These are phyloP conservation scores for Rutstroemia sp. DNA, from an alignment of 2,329 filamentous ascomycete species.

Conservation along the genomic window DNA sequence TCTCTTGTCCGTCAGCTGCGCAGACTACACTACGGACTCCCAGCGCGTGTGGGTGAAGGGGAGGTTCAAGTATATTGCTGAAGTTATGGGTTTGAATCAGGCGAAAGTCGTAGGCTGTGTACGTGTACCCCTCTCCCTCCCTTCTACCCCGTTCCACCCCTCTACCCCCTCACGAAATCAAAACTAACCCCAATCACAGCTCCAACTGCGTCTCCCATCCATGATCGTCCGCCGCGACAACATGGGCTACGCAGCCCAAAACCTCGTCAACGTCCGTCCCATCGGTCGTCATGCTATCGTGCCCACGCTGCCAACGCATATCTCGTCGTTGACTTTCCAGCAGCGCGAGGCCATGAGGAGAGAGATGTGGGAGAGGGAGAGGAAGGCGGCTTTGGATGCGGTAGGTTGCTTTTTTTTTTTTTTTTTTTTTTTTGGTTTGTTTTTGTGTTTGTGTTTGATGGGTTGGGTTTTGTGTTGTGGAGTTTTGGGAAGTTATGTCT, in stretches of 20 bases:
- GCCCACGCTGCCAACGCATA: not conserved
- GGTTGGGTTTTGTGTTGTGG: too few species aligned
- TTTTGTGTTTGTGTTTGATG: too few species aligned
- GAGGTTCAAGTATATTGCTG: constrained; percentile 46
- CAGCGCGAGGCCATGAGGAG: constrained; percentile 42
- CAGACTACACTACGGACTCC: constrained; percentile 52
- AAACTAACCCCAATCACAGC: constrained; percentile 32
- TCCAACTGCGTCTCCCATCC: constrained; percentile 51
- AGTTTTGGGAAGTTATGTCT: too few species aligned
- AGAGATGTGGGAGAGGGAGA: constrained; percentile 37
- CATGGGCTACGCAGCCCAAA: constrained; percentile 17
- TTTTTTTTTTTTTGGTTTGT: too few species aligned
- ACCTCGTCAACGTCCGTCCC: not conserved
- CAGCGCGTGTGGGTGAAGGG: constrained; percentile 50
- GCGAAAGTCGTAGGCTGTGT: constrained; percentile 48
- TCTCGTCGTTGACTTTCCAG: constrained; percentile 31
- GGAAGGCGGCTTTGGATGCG: constrained; percentile 31
- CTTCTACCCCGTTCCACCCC: not conserved
- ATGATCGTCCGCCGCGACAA: constrained; percentile 45
- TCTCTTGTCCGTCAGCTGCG: constrained; percentile 43
- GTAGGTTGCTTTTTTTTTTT: not conserved
- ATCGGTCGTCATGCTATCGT: not conserved
- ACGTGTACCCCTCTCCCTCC: constrained; percentile 21
- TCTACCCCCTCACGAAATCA: too few species aligned
- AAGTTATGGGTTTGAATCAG: constrained; percentile 50